Conservation (phyloP, 2,329 filamentous ascomycete genomes). For the Lasiodiplodia hormozganensis region DNA sequence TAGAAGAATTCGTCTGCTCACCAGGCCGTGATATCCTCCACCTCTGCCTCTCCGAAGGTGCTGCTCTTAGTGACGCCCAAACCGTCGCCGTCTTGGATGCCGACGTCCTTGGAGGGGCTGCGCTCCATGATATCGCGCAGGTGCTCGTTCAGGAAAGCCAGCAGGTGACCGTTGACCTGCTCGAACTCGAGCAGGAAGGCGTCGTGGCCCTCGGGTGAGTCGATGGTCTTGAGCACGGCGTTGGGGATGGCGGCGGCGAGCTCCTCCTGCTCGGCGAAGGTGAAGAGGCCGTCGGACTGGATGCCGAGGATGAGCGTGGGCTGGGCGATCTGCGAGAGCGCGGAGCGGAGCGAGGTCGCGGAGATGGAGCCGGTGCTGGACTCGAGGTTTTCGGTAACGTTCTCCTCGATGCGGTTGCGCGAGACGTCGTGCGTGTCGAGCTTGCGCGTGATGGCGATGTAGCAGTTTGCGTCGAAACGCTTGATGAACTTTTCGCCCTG, state of each 20-base stretch:
- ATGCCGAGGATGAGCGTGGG: slow-evolving; percentile 92
- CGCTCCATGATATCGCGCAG: slow-evolving; percentile 85
- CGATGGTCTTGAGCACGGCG: slow-evolving; percentile 81
- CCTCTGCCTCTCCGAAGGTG: slow-evolving; percentile 93
- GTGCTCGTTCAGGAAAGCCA: slow-evolving; percentile 81
- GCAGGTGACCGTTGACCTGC: slow-evolving; percentile 88
- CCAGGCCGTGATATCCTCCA: slow-evolving; percentile 96
- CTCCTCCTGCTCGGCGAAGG: slow-evolving; percentile 95
- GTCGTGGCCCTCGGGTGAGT: slow-evolving; percentile 94
- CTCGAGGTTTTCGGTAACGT: slow-evolving; percentile 33
- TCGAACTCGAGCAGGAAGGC: slow-evolving; percentile 97
- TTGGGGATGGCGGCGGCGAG: slow-evolving; percentile 81
- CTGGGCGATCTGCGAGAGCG: slow-evolving; percentile 82
- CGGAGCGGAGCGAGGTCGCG: slow-evolving; percentile 63
- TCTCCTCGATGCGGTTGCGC: slow-evolving; percentile 65
- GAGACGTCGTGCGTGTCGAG: slow-evolving; percentile 97
- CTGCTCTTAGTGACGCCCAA: slow-evolving; percentile 80
- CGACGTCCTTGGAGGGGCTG: slow-evolving; percentile 49
- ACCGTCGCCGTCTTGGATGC: slow-evolving; percentile 44
- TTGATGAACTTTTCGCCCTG: slow-evolving; percentile 96
- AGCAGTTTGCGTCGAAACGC: slow-evolving; percentile 97
- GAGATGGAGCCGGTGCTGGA: slow-evolving; percentile 34
- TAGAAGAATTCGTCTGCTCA: slow-evolving; percentile 50
- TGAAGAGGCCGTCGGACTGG: slow-evolving; percentile 94
- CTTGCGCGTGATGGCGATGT: slow-evolving; percentile 98